Evolutionary conservation across 257 asterid species (phyloP).

Genomic region (Fraxinus excelsior): DNA sequence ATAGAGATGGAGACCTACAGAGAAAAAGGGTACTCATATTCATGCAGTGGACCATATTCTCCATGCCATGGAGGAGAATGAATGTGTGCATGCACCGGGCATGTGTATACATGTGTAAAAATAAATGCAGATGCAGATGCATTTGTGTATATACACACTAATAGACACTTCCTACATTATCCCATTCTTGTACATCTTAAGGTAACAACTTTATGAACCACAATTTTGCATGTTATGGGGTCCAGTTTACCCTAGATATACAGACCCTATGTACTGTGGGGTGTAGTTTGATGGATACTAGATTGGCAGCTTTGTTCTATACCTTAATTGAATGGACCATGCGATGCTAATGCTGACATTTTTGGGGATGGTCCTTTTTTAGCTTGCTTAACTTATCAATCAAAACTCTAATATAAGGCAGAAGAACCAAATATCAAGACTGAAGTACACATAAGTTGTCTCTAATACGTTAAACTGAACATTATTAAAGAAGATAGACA

Average conservation of each 20-base stretch:
- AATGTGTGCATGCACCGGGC: too few relatives aligned
- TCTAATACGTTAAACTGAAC: background rate
- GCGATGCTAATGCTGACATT: conserved; percentile 12
- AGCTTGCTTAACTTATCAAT: conserved; percentile 12
- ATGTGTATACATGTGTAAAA: background rate
- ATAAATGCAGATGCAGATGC: too few relatives aligned
- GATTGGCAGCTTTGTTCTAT: conserved; percentile 24
- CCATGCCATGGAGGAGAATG: background rate
- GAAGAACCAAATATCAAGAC: background rate
- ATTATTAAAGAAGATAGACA: background rate
- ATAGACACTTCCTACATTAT: too few relatives aligned
- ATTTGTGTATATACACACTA: background rate
- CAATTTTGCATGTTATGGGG: conserved; percentile 25
- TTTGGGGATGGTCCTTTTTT: conserved; percentile 26
- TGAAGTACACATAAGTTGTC: background rate
- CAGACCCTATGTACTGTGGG: conserved; percentile 10
- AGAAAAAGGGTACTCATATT: background rate
- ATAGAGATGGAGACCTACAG: background rate
- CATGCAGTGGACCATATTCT: background rate
- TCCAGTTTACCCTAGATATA: conserved; percentile 20
- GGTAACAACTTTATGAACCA: conserved; percentile 18
- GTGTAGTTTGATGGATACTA: conserved; percentile 22
- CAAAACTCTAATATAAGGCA: background rate
- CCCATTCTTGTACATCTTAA: too few relatives aligned
- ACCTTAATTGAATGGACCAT: conserved; percentile 31